phyloP scores from a whole-genome alignment of 1,139 yeast species.

The Meyerozyma carpophila region DNA sequence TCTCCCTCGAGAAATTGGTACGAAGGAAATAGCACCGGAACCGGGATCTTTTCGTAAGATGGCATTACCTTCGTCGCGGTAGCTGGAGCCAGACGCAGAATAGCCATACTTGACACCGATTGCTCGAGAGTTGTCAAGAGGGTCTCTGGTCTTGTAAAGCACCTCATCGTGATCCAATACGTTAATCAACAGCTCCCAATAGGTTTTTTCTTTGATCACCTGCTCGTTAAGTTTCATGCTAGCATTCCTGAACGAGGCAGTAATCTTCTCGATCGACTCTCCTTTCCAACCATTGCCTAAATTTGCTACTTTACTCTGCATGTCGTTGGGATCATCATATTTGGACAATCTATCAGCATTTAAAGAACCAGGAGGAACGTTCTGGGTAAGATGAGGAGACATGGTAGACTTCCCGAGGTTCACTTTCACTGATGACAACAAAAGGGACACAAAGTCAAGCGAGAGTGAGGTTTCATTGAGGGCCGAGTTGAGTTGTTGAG shows the following conservation, averaged over 20 bases:
- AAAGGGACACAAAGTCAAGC: slow-evolving; percentile 77
- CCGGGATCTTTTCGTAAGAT: slow-evolving; percentile 40
- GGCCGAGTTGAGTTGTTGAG: slow-evolving; percentile 58
- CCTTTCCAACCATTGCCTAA: slow-evolving; percentile 86
- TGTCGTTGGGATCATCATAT: slow-evolving; percentile 15
- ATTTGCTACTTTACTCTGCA: slow-evolving; percentile 23
- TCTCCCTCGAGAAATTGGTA: slow-evolving; percentile 16
- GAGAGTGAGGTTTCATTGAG: slow-evolving; percentile 86
- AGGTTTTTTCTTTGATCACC: slow-evolving; percentile 56
- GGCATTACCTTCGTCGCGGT: slow-evolving; percentile 71
- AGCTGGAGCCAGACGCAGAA: slow-evolving; percentile 84
- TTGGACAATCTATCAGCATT: slow-evolving; percentile 54
- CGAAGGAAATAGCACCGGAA: slow-evolving; percentile 32
- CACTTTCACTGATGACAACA: slow-evolving; percentile 79
- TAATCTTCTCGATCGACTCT: slow-evolving; percentile 57
- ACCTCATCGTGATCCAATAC: slow-evolving; percentile 61
- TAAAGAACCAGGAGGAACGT: slow-evolving; percentile 75
- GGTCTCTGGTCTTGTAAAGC: slow-evolving; percentile 63
- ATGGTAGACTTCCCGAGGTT: slow-evolving; percentile 82
- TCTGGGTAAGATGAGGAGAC: slow-evolving; percentile 79
- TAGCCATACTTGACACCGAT: slow-evolving; percentile 86
- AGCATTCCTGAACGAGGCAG: slow-evolving; percentile 47
- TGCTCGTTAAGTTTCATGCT: slow-evolving; percentile 49
- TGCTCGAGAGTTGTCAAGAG: slow-evolving; percentile 36
- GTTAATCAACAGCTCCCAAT: slow-evolving; percentile 62